phyloP scores from a whole-genome alignment of 345 rosid genomes.

The Arabidopsis suecica region DNA sequence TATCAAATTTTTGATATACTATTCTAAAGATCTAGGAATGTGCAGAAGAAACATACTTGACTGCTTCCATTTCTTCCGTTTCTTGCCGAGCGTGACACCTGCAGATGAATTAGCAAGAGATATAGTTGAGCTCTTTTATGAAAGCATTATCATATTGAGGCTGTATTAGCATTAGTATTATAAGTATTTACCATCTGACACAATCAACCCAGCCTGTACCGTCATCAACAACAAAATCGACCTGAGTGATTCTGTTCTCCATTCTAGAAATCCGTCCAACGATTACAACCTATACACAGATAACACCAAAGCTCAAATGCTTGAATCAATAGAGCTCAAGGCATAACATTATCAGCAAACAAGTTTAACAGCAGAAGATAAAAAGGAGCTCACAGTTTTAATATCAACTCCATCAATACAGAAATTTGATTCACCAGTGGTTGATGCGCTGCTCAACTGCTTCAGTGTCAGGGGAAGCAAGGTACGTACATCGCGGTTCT shows the following conservation, averaged over 20 bases:
- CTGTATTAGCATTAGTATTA: not conserved
- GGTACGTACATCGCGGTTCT: conserved; percentile 64
- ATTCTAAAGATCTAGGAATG: conserved; percentile 7
- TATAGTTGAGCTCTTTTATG: conserved; percentile 12
- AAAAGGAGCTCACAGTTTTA: conserved; percentile 53
- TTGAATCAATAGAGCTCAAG: not conserved
- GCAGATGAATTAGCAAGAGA: conserved; percentile 29
- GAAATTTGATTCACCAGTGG: conserved; percentile 57
- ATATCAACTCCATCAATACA: conserved; percentile 65
- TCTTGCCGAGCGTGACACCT: conserved; percentile 89
- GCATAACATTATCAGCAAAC: not conserved
- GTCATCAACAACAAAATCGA: conserved; percentile 73
- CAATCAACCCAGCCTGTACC: conserved; percentile 89
- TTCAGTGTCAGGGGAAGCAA: conserved; percentile 74
- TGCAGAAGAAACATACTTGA: conserved; percentile 53
- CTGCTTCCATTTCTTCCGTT: conserved; percentile 73
- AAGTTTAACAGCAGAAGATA: not conserved
- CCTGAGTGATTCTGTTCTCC: conserved; percentile 77
- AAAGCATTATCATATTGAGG: not conserved
- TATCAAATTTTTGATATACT: conserved; percentile 1
- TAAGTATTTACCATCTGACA: conserved; percentile 73
- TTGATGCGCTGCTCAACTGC: conserved; percentile 58
- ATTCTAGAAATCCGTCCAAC: conserved; percentile 71
- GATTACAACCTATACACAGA: conserved; percentile 56
- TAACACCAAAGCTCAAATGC: conserved; percentile 14